Conservation (phyloP, 352 stramenopile species). For the Globisporangium polare region DNA sequence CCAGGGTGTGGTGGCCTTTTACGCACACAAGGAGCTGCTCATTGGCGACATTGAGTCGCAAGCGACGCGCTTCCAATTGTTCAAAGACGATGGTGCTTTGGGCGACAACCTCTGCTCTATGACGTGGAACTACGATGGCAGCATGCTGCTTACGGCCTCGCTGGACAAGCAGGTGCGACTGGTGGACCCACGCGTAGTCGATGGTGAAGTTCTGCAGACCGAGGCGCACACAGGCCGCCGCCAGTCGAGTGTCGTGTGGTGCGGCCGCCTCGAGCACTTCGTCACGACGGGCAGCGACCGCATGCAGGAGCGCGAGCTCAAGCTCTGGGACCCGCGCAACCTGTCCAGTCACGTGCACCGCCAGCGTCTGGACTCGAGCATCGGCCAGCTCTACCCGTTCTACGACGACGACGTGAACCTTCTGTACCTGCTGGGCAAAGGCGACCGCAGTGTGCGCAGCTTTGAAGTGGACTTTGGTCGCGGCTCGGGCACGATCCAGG, state of each 20-base stretch:
- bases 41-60: conserved; percentile 50
- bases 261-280: conserved; percentile 44
- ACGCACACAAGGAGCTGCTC: conserved; percentile 32
- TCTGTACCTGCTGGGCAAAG: conserved; percentile 68
- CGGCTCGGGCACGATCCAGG: conserved; percentile 27
- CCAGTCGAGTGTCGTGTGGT: conserved; percentile 55
- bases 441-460: conserved; percentile 51
- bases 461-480: conserved; percentile 57
- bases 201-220: conserved; percentile 11
- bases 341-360: conserved; percentile 44
- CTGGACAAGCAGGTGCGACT: conserved; percentile 46
- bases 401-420: conserved; percentile 68
- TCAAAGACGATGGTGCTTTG: conserved; percentile 4
- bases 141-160: conserved; percentile 35
- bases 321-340: conserved; percentile 71
- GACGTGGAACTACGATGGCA: conserved; percentile 74
- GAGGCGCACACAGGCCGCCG: conserved; percentile 46
- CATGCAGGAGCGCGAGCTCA: conserved; percentile 73
- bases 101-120: conserved; percentile 25
- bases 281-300: conserved; percentile 54
- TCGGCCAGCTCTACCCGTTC: conserved; percentile 62
- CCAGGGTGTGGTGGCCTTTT: conserved; percentile 35
- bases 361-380: conserved; percentile 60
- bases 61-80: conserved; percentile 18
- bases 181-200: conserved; percentile 41